A percentile compares a stretch with the other conserved stretches of the same genome.
Conservation (phyloP, 495 filamentous ascomycete genomes). For the Talaromyces liani region DNA sequence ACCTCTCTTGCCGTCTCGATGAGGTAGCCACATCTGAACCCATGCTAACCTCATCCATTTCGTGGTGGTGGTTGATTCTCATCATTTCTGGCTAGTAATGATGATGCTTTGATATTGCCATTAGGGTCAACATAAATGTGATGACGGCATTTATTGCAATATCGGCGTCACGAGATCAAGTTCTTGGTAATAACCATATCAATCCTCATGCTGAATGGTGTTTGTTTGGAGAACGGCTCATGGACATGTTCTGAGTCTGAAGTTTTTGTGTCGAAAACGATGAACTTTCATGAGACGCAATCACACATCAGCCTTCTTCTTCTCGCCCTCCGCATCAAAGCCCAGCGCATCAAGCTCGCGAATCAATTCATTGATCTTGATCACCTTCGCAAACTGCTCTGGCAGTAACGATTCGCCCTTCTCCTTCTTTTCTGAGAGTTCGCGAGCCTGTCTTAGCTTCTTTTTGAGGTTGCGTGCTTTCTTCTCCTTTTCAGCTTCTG, state of each 20-base stretch:
- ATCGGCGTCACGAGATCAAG: not conserved
- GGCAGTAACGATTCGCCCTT: conserved; percentile 74
- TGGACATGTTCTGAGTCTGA: no score
- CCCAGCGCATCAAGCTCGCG: conserved; percentile 81
- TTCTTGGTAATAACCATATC: not conserved
- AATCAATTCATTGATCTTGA: conserved; percentile 90
- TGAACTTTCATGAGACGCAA: not conserved
- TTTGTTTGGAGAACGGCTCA: not conserved
- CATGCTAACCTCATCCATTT: not conserved
- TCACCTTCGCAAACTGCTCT: conserved; percentile 96
- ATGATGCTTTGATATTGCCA: not conserved
- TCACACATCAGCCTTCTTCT: conserved; percentile 32
- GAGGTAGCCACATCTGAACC: not conserved
- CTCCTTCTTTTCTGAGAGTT: conserved; percentile 86
- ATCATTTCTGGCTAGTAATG: not conserved
- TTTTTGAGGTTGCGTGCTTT: conserved; percentile 91
- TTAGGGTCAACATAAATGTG: not conserved
- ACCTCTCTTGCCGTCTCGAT: not conserved
- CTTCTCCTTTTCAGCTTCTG: conserved; percentile 80
- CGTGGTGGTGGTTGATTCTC: not conserved
- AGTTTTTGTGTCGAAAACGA: not conserved
- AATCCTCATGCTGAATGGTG: not conserved
- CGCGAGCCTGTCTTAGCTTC: conserved; percentile 88
- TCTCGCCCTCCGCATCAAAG: conserved; percentile 57
- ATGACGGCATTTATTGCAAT: not conserved